Evolutionary conservation across 164 flowering plant genomes (phyloP).

Genomic region (Tinospora cordifolia): DNA sequence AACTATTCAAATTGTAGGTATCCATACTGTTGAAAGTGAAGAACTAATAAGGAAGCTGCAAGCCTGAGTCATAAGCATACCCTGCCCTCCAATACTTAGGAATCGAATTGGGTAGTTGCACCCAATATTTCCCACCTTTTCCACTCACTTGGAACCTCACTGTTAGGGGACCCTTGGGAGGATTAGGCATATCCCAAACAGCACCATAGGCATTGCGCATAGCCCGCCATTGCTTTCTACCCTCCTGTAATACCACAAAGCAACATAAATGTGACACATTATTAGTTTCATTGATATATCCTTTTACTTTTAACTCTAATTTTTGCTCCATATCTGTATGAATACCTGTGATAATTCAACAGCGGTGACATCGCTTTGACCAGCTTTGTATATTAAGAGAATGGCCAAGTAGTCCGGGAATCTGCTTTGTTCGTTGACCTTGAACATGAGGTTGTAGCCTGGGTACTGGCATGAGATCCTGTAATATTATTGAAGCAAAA

Average conservation of each 20-base stretch:
- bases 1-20: too few relatives aligned
- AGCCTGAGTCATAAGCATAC: conserved; percentile 43
- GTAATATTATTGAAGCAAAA: background rate
- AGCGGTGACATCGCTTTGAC: conserved; percentile 42
- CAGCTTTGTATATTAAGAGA: conserved; percentile 47
- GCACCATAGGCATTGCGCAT: conserved; percentile 66
- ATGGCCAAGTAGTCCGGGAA: conserved; percentile 65
- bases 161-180: conserved; percentile 34
- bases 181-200: conserved; percentile 38
- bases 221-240: conserved; percentile 52
- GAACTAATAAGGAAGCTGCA: conserved; percentile 31
- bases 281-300: background rate
- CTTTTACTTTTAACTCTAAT: background rate
- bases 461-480: conserved; percentile 53
- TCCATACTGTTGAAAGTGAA: background rate
- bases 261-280: background rate
- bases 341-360: conserved; percentile 69
- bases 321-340: background rate
- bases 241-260: conserved; percentile 34
- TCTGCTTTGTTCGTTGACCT: conserved; percentile 58
- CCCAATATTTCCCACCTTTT: conserved; percentile 32
- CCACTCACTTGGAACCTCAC: conserved; percentile 53
- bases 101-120: conserved; percentile 35
- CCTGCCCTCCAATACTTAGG: conserved; percentile 72
- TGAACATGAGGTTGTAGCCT: conserved; percentile 41